Base-by-base conservation (phyloP, 2,329 filamentous ascomycete species). In the Venturia nashicola region DNA sequence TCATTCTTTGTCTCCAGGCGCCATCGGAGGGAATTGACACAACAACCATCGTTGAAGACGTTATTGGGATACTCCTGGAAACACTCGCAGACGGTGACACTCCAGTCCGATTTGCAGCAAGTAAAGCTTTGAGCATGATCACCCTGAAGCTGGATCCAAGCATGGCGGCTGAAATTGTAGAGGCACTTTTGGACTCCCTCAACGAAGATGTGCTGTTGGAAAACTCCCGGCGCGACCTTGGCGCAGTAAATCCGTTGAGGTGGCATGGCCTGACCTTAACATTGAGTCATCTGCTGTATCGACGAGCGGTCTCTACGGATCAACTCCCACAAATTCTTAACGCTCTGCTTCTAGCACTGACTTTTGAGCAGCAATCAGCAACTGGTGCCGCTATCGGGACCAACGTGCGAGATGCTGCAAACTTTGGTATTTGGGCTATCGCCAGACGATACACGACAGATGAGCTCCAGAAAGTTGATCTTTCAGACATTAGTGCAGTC, bases 251-350 rank as follows among this genome's bases (percentile, higher is more conserved):
- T 72, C 83, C 90, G 18, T 80, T 93, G 34, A 86, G 88, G 74
- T 99, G 94, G 94, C 94, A 99, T 73, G 94, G 94, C 0, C 75
- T 97, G 44, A 92, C 91, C 70, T 80, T 99, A 55, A 94, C 94
- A 0, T 78, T 99, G 3, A 87, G 90, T 0, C 91, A 97, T 73
- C 78, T 96, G 1, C 79, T 97, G 1, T 97, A 96, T 75, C 86
- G 91, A 61, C 85, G 88, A 46, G 92, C 92, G 0, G 88, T 91
- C 6, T 88, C 91, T 0, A 81, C 85, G 0, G 75, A 80, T 2
- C 86, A 88, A 67, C 80, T 97, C 5, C 80, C 86, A 0, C 82
- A 87, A 63, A 89, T 96, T 51, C 79, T 96, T 2, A 86, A 89
- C 65, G 86, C 89, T 2, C 79, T 97, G 18, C 77, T 96, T 0